phyloP scores from a whole-genome alignment of 257 asterid genomes.

The Rehmannia glutinosa region DNA sequence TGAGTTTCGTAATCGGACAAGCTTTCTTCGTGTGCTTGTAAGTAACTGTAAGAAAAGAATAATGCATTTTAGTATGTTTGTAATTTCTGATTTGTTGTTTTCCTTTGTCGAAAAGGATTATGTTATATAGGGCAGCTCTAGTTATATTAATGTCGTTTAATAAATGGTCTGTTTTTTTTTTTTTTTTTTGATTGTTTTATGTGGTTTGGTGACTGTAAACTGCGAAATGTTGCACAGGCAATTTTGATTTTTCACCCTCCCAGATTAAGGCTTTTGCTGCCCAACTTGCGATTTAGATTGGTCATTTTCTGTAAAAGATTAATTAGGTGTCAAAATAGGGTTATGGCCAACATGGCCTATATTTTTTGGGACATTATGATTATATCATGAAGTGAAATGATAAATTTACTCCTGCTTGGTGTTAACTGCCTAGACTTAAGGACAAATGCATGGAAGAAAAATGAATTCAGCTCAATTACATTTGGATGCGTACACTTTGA shows the following conservation, averaged over 20 bases:
- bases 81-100: conserved; percentile 9
- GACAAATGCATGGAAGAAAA: too few relatives aligned
- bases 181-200: too few relatives aligned
- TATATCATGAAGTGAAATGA: too few relatives aligned
- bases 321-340: not conserved
- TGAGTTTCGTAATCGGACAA: conserved; percentile 13
- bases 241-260: too few relatives aligned
- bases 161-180: not conserved
- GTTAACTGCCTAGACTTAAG: too few relatives aligned
- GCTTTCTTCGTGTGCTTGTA: not conserved
- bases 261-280: not conserved
- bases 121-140: conserved; percentile 23
- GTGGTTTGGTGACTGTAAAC: too few relatives aligned
- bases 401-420: too few relatives aligned
- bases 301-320: not conserved
- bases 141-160: conserved; percentile 16
- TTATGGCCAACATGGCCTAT: not conserved
- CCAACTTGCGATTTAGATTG: not conserved
- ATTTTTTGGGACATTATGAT: too few relatives aligned
- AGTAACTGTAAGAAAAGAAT: conserved; percentile 13
- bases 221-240: too few relatives aligned
- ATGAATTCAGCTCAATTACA: too few relatives aligned
- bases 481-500: too few relatives aligned
- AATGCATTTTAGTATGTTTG: not conserved
- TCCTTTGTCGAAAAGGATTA: not conserved